Percentiles rank a stretch among this genome's conserved stretches.
phyloP scores from a whole-genome alignment of 176 grass and related monocot species.

The Lolium rigidum region DNA sequence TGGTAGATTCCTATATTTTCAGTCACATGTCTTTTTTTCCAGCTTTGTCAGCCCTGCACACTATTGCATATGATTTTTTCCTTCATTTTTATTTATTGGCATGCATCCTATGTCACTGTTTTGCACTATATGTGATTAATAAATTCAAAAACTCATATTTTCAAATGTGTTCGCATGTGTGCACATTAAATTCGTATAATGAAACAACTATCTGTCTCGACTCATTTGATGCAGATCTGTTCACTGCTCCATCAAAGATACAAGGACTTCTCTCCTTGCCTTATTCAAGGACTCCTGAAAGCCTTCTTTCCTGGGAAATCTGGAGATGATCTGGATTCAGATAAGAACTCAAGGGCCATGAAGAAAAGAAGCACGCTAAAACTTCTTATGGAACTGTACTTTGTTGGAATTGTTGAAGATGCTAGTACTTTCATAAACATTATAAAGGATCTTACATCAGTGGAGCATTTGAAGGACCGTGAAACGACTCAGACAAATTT shows the following conservation, averaged over 20 bases:
- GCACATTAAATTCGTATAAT: constrained; percentile 8
- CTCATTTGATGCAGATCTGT: constrained; percentile 63
- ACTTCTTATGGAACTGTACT: constrained; percentile 91
- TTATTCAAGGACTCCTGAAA: constrained; percentile 86
- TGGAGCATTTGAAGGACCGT: constrained; percentile 82
- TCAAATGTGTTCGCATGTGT: constrained; percentile 21
- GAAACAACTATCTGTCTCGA: constrained; percentile 2
- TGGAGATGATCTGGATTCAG: constrained; percentile 79
- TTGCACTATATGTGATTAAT: constrained; percentile 29
- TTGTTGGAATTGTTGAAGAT: constrained; percentile 95
- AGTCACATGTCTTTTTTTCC: not conserved
- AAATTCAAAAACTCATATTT: not conserved
- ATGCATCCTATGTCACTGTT: not conserved
- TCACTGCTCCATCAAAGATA: constrained; percentile 96
- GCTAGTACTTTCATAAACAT: constrained; percentile 72
- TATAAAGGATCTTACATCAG: constrained; percentile 83
- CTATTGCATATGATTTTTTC: not conserved
- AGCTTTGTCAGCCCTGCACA: not conserved
- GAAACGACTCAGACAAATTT: constrained; percentile 92
- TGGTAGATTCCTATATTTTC: constrained; percentile 4
- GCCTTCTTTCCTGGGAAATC: constrained; percentile 82
- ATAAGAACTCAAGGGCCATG: constrained; percentile 81
- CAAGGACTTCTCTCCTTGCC: constrained; percentile 90
- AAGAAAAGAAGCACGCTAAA: constrained; percentile 93
- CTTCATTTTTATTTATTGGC: not conserved